Percentiles rank a stretch among this genome's conserved stretches.
Evolutionary conservation across 140 eudicot genomes (phyloP).

Genomic region (Ambrosia hybrid): DNA sequence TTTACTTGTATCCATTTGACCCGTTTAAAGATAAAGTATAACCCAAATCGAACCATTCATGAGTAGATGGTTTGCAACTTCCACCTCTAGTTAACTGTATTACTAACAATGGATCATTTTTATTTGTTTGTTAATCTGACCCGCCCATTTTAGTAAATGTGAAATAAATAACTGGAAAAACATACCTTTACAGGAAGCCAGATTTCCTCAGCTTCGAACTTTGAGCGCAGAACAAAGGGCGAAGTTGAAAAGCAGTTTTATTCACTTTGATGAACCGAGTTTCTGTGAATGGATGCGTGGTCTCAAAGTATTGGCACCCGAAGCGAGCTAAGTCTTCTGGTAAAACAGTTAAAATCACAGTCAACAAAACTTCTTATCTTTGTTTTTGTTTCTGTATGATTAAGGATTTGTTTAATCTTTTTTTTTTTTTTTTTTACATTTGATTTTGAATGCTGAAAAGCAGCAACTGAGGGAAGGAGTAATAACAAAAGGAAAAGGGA

Average conservation of each 20-base stretch:
- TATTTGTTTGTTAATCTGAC: neutral
- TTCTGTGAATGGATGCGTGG: conserved; percentile 96
- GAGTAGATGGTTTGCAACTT: neutral
- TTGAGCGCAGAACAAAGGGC: conserved; percentile 72
- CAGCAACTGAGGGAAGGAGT: conserved; percentile 30
- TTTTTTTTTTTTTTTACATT: conserved; percentile 35
- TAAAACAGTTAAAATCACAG: conserved; percentile 7
- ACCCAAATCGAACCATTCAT: neutral
- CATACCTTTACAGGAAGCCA: conserved; percentile 68
- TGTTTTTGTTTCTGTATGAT: conserved; percentile 10
- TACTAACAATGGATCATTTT: neutral
- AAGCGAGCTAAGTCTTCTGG: conserved; percentile 50
- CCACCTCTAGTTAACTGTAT: neutral
- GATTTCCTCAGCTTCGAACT: conserved; percentile 93
- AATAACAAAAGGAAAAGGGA: conserved; percentile 3
- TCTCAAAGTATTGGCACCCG: conserved; percentile 85
- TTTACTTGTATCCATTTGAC: neutral
- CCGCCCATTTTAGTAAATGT: neutral
- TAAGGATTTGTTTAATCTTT: conserved; percentile 28
- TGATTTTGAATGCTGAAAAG: conserved; percentile 25
- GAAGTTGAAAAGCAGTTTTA: conserved; percentile 83
- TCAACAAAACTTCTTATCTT: neutral
- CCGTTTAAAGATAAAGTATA: neutral
- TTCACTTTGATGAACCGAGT: conserved; percentile 93
- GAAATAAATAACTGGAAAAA: neutral